Base-by-base conservation (phyloP, 257 asterid species). In the Eustoma russellianum region DNA sequence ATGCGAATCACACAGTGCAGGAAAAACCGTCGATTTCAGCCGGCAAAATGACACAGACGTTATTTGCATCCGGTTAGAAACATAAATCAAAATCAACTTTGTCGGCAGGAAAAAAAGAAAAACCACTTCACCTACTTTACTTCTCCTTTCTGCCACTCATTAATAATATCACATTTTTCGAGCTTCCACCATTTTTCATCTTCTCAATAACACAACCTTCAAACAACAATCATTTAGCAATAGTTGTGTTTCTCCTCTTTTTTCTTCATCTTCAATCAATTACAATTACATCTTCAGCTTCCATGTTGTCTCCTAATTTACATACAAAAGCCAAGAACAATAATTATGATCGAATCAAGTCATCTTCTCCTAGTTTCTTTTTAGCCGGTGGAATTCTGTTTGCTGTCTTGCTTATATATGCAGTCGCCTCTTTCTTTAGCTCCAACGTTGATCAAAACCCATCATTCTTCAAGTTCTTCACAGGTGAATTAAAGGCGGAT, bases 351-450 rank as follows among this genome's bases (percentile, higher is more conserved):
- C 81, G 92, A 49, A 58, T n/a, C 67, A 82, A 74, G 63, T 65
- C 8, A 66, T 80, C 46, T 53, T 69, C 38, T 53, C 77, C 38
- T 59, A 83, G 70, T 12, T 64, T 81, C 50, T 77, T 79, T 1
- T 79, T 67, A 56, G 57, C 63, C 47, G 96, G 77, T 56, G 83
- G 66, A 7, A 62, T 77, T 35, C 15, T 15, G 7, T 46, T 77
- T 13, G 83, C 76, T 33, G 85, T 78, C 3, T 38, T 86, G 30
- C 43, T 74, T 0, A 16, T 78, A 6, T 90, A 94, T 86, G 79
- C 77, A 12, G 16, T 80, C 11, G 75, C 78, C 78, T 78, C 96
- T 5, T 77, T 83, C 48, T 47, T 76, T 57, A 48, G 48, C 56
- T 63, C 78, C 1, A 24, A 6, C 47, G 80, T 78, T 0, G 19